phyloP scores from a whole-genome alignment of 352 stramenopile species.

The Globisporangium recalcitrans region DNA sequence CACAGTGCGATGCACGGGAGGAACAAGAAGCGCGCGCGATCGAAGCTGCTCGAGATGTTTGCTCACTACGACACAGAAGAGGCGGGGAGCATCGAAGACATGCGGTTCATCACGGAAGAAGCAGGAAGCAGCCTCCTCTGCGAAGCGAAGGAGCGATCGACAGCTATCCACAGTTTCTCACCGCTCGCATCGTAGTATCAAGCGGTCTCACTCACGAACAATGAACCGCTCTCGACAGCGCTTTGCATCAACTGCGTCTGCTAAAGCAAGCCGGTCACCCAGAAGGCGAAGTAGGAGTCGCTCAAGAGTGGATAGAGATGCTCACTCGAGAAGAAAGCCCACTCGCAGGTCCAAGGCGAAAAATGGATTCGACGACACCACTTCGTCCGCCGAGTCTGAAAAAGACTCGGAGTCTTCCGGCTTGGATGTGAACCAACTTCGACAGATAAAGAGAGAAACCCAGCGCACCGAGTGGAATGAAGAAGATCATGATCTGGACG shows the following conservation, averaged over 20 bases:
- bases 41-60: slow-evolving; percentile 45
- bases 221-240: not conserved
- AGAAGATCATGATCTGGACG: not conserved
- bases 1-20: slow-evolving; percentile 46
- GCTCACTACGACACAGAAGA: slow-evolving; percentile 42
- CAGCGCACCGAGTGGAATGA: not conserved
- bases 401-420: slow-evolving; percentile 24
- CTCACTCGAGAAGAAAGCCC: not conserved
- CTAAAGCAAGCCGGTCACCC: not conserved
- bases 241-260: not conserved
- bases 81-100: slow-evolving; percentile 25
- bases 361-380: not conserved
- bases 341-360: slow-evolving; percentile 1
- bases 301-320: not conserved
- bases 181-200: slow-evolving; percentile 1
- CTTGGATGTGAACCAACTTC: slow-evolving; percentile 38
- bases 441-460: slow-evolving; percentile 22
- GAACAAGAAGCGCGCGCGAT: slow-evolving; percentile 31
- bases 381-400: slow-evolving; percentile 12
- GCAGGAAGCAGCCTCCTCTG: not conserved
- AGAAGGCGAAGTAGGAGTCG: not conserved
- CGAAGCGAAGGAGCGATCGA: slow-evolving; percentile 7
- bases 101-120: slow-evolving; percentile 37
- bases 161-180: not conserved
- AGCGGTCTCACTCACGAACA: slow-evolving; percentile 3